Percentiles rank a stretch among this genome's conserved stretches.
Conservation (phyloP, 768 basidiomycete genomes). For the Tulasnella sp. region DNA sequence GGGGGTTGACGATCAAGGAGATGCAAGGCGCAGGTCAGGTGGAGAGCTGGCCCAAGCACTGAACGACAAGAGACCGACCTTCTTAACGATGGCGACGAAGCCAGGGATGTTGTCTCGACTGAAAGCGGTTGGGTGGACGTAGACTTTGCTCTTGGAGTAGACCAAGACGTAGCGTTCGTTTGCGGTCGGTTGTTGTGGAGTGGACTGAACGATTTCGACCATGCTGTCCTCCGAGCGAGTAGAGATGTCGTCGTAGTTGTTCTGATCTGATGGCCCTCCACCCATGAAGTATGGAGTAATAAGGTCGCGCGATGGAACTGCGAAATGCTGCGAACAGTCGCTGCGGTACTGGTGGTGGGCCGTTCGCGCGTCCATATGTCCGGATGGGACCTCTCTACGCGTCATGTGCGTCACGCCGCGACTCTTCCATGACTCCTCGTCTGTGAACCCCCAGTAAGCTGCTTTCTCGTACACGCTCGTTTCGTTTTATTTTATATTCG, state of each 20-base stretch:
- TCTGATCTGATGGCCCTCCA: not conserved
- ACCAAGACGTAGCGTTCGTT: conserved; percentile 50
- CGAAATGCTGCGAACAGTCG: not conserved
- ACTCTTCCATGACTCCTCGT: not conserved
- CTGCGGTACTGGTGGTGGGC: not conserved
- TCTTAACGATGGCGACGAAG: conserved; percentile 85
- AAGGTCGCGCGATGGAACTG: not conserved
- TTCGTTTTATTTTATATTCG: no score
- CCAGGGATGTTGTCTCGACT: conserved; percentile 90
- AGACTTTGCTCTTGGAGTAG: conserved; percentile 90
- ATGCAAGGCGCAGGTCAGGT: not conserved
- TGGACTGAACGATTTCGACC: conserved; percentile 17
- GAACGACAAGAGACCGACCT: conserved; percentile 41
- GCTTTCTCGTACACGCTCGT: no score
- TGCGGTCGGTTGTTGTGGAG: not conserved
- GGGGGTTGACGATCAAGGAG: not conserved
- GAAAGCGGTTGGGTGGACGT: conserved; percentile 90
- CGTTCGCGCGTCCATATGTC: not conserved
- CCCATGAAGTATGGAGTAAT: not conserved
- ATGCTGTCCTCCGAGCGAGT: conserved; percentile 12
- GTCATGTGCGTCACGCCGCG: not conserved
- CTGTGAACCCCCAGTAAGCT: not conserved
- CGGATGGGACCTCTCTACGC: not conserved
- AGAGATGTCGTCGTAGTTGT: conserved; percentile 10
- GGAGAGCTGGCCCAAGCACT: not conserved